Evolutionary conservation across 2,329 filamentous ascomycete species (phyloP).

Genomic region (Aureobasidium vineae): DNA sequence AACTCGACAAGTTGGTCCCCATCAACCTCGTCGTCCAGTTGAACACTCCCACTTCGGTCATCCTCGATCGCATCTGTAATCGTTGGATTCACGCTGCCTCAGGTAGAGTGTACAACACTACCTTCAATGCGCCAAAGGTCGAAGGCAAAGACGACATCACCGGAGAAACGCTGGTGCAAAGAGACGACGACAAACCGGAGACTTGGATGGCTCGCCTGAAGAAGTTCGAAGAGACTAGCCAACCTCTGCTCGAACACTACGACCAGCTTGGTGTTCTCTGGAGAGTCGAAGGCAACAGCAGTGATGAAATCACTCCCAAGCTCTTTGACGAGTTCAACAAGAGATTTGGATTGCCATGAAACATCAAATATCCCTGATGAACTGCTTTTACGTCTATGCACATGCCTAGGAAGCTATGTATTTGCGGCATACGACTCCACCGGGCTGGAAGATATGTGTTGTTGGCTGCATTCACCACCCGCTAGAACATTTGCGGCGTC

Average conservation of each 20-base stretch:
- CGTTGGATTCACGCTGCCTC: constrained; percentile 93
- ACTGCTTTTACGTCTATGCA: no score
- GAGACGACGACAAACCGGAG: constrained; percentile 81
- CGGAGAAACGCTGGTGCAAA: constrained; percentile 77
- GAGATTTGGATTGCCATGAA: constrained; percentile 56
- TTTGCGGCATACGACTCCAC: background rate
- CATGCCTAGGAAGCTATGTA: background rate
- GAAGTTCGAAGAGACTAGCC: constrained; percentile 84
- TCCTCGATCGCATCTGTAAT: constrained; percentile 84
- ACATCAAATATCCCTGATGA: background rate
- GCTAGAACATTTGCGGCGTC: background rate
- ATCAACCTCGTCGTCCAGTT: constrained; percentile 92
- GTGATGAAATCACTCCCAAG: constrained; percentile 93
- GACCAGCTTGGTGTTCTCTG: constrained; percentile 77
- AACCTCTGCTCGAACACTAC: constrained; percentile 85
- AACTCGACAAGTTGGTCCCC: constrained; percentile 78
- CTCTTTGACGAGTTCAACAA: constrained; percentile 78
- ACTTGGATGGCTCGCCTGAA: constrained; percentile 77
- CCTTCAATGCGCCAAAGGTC: constrained; percentile 82
- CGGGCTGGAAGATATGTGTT: background rate
- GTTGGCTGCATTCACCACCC: background rate
- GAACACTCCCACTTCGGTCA: constrained; percentile 79
- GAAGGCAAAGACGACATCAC: constrained; percentile 84
- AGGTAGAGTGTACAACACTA: constrained; percentile 91
- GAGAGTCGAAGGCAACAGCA: constrained; percentile 83